Evolutionary conservation across 2,329 filamentous ascomycete genomes (phyloP), one percentile per base, ranked within the genome.

Genomic region (Diaporthe citrichinensis): DNA sequence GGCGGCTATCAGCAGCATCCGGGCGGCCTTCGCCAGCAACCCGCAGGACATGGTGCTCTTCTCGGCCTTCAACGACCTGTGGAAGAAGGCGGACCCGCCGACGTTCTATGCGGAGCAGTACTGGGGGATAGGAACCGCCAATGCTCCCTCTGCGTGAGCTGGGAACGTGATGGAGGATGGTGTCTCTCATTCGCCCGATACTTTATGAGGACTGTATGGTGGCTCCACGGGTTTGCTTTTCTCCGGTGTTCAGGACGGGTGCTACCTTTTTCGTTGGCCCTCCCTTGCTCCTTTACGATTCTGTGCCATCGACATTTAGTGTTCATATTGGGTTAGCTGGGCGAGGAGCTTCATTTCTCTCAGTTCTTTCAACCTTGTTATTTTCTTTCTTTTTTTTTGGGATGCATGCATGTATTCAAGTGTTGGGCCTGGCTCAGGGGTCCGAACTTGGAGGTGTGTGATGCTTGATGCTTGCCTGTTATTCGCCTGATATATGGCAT

Each of bases 31-130:
- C 81, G 80, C 85, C 20, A 81, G 83, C 67, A 88, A 85, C 68
- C 83, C 85, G 0, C 81, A 82, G 4, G 84, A 91, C 73, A 80
- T 96, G 58, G 89, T 96, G 78, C 86, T 97, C 31, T 96, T 97
- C 85, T 94, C 93, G 39, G 92, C 94, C 4, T 96, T 93, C 85
- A 93, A 98, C 83, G 93, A 95, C 77, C 80, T 88, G 69, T 98
- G 95, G 95, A 98, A 97, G 88, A 82, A 85, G 55, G 89, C 94
- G 78, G 88, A 86, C 72, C 82, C 86, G 3, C 87, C 83, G 31
- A 93, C 93, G 1, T 94, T 93, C 83, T 89, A 91, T 75, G 91
- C 94, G 3, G 95, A 98, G 85, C 90, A 92, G 82, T 95, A 88
- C 84, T 97, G 94, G 94, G 95, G 94, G 44, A 90, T 94, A 72